phyloP scores from a whole-genome alignment of 768 basidiomycete species.

The Auricularia heimuer region DNA sequence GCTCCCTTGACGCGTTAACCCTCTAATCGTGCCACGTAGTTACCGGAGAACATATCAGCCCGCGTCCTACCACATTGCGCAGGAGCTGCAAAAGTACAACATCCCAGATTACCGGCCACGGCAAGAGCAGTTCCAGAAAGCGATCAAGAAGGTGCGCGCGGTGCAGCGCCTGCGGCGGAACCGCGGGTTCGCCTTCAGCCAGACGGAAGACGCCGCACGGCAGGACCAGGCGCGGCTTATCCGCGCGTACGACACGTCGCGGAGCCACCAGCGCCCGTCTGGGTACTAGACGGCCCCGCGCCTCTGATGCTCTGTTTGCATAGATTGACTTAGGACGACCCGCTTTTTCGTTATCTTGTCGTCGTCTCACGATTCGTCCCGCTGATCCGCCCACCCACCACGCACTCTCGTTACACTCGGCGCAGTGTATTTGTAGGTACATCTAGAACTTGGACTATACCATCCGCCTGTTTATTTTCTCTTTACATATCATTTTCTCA shows the following conservation, averaged over 20 bases:
- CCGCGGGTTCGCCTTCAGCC: constrained; percentile 96
- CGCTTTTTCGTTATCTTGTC: background rate
- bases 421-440: background rate
- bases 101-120: constrained; percentile 93
- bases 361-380: background rate
- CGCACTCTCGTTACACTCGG: background rate
- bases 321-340: no score
- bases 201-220: constrained; percentile 76
- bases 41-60: constrained; percentile 88
- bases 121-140: constrained; percentile 97
- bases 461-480: background rate
- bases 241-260: constrained; percentile 80
- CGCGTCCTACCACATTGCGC: constrained; percentile 93
- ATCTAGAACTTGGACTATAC: background rate
- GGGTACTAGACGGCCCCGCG: constrained; percentile 43
- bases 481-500: no score
- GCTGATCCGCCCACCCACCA: background rate
- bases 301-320: no score
- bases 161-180: constrained; percentile 94
- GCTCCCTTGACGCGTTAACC: constrained; percentile 8
- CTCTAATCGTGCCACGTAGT: constrained; percentile 29
- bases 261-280: constrained; percentile 57
- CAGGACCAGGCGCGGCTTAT: constrained; percentile 83
- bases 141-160: constrained; percentile 99
- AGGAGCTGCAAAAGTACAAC: constrained; percentile 99